Percentiles rank a stretch among this genome's conserved stretches.
Evolutionary conservation across 2,329 filamentous ascomycete species (phyloP).

Genomic region (Rhynchosporium graminicola): DNA sequence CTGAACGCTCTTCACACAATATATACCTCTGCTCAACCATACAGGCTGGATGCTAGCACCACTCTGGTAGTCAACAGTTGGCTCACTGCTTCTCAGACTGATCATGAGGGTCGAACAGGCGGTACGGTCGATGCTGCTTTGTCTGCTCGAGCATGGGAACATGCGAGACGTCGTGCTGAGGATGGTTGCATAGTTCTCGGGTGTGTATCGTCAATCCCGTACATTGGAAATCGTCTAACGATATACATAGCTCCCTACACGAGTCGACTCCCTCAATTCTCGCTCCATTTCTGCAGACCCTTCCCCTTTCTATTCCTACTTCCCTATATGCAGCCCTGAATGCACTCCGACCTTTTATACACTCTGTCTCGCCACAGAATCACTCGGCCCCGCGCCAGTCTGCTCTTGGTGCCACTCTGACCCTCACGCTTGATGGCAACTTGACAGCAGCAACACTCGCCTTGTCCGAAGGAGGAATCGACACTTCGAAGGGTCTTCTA

Average conservation of each 20-base stretch:
- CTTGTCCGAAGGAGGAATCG: conserved; percentile 83
- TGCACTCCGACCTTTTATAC: conserved; percentile 81
- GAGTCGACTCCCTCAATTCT: conserved; percentile 84
- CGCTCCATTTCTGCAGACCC: conserved; percentile 73
- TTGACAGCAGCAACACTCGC: conserved; percentile 74
- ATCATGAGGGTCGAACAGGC: conserved; percentile 67
- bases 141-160: conserved; percentile 87
- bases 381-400: conserved; percentile 80
- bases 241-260: conserved; percentile 73
- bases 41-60: conserved; percentile 83
- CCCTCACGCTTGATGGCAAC: conserved; percentile 77
- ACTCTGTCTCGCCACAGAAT: conserved; percentile 85
- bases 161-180: conserved; percentile 89
- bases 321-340: conserved; percentile 77
- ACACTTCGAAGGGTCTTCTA: conserved; percentile 77
- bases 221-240: conserved; percentile 15
- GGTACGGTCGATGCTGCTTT: conserved; percentile 80
- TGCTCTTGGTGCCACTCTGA: conserved; percentile 78
- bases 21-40: conserved; percentile 80
- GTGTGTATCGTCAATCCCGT: conserved; percentile 51
- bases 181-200: conserved; percentile 90
- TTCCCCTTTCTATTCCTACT: conserved; percentile 78
- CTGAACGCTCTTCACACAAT: conserved; percentile 90
- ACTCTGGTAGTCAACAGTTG: conserved; percentile 95
- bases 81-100: conserved; percentile 75